Conservation (phyloP, 257 asterid genomes). For the Scutellaria baicalensis region DNA sequence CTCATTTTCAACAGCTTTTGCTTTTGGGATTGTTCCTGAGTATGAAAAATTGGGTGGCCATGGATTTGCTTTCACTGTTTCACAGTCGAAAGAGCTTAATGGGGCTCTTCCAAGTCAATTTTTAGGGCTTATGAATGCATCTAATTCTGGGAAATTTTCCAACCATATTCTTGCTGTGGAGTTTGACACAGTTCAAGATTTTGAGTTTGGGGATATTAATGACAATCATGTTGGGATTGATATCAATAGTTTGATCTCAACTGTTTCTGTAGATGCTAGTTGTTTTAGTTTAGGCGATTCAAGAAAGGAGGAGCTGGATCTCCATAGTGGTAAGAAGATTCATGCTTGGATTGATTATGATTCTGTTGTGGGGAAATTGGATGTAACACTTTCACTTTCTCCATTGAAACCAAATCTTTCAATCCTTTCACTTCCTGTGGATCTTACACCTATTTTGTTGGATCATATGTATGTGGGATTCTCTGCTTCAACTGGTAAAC, state of each 20-base stretch:
- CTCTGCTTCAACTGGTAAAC: conserved; percentile 76
- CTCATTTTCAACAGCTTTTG: conserved; percentile 69
- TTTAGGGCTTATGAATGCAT: conserved; percentile 45
- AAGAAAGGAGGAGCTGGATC: conserved; percentile 21
- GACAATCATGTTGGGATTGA: conserved; percentile 79
- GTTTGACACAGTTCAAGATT: conserved; percentile 51
- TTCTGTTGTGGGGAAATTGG: conserved; percentile 18
- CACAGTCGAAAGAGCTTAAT: conserved; percentile 26
- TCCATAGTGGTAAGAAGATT: conserved; percentile 45
- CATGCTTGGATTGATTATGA: conserved; percentile 74
- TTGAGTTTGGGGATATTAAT: conserved; percentile 45
- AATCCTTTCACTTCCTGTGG: conserved; percentile 41
- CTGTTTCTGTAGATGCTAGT: conserved; percentile 42
- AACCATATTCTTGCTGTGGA: conserved; percentile 73
- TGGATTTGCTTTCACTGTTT: conserved; percentile 54
- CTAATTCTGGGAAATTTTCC: conserved; percentile 40
- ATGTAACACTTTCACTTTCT: conserved; percentile 54
- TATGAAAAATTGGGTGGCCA: conserved; percentile 51
- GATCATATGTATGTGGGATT: conserved; percentile 74
- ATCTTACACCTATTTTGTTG: conserved; percentile 44
- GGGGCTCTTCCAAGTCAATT: conserved; percentile 52
- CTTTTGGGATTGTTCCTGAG: conserved; percentile 59
- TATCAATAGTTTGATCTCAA: conserved; percentile 44
- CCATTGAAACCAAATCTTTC: conserved; percentile 46
- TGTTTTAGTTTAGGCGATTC: conserved; percentile 24